Evolutionary conservation across 2,329 filamentous ascomycete species (phyloP).

Genomic region (Nigrograna mackinnonii): DNA sequence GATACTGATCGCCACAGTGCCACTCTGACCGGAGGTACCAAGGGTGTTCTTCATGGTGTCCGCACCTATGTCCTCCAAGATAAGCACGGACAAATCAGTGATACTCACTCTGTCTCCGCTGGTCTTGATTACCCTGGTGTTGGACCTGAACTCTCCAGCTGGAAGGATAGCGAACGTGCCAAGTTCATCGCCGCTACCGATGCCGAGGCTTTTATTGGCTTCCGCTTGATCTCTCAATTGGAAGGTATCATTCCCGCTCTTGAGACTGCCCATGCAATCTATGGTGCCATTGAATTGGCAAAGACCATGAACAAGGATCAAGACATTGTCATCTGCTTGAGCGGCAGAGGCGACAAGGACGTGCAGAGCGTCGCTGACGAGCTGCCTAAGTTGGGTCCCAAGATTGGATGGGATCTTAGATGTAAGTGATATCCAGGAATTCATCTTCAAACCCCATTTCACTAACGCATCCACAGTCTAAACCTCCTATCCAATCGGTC

Average conservation of each 20-base stretch:
- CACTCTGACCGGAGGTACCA: constrained; percentile 81
- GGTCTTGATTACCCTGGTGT: constrained; percentile 97
- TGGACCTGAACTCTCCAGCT: constrained; percentile 85
- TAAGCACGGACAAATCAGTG: constrained; percentile 86
- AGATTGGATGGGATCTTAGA: constrained; percentile 75
- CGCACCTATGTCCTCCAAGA: constrained; percentile 95
- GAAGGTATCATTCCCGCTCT: constrained; percentile 97
- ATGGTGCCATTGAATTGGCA: constrained; percentile 83
- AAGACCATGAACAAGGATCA: constrained; percentile 89
- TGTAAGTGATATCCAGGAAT: too few relatives aligned
- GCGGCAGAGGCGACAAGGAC: constrained; percentile 95
- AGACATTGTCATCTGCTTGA: constrained; percentile 92
- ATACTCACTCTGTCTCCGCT: constrained; percentile 95
- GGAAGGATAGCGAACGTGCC: constrained; percentile 89
- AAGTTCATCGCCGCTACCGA: constrained; percentile 92
- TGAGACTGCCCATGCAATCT: constrained; percentile 92
- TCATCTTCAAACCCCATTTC: too few relatives aligned
- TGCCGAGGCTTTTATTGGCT: constrained; percentile 84
- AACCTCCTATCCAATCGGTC: too few relatives aligned
- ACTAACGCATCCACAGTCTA: too few relatives aligned
- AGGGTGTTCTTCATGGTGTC: constrained; percentile 94
- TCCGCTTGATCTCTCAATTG: constrained; percentile 80
- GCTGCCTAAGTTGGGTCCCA: constrained; percentile 82
- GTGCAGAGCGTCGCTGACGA: constrained; percentile 98
- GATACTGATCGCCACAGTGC: constrained; percentile 86